Conservation (phyloP, 2,329 filamentous ascomycete species). For the Alternaria alternata region DNA sequence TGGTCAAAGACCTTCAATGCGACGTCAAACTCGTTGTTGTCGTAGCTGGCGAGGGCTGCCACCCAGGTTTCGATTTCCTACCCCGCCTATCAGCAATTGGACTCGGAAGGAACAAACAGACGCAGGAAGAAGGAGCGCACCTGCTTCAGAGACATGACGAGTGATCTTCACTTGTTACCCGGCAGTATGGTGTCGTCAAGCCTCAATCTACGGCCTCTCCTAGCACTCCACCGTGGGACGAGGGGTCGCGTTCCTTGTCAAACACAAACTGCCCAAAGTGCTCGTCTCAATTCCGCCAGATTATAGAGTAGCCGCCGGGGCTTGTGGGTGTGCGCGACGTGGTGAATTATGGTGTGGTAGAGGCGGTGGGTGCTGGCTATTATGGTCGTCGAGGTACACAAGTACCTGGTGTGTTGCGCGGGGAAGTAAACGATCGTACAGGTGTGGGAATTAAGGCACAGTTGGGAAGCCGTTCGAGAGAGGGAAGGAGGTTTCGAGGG, state of each 20-base stretch:
- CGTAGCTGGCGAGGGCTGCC: slow-evolving; percentile 86
- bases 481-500: slow-evolving; percentile 38
- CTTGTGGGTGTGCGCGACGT: slow-evolving; percentile 26
- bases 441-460: slow-evolving; percentile 35
- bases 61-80: slow-evolving; percentile 99
- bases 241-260: slow-evolving; percentile 32
- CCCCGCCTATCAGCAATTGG: slow-evolving; percentile 37
- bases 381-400: slow-evolving; percentile 22
- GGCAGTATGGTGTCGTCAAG: slow-evolving; percentile 53
- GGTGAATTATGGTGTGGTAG: slow-evolving; percentile 22
- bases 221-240: slow-evolving; percentile 37
- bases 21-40: slow-evolving; percentile 97
- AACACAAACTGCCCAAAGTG: slow-evolving; percentile 26
- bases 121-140: slow-evolving; percentile 33
- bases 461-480: slow-evolving; percentile 27
- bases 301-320: slow-evolving; percentile 44
- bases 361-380: slow-evolving; percentile 22
- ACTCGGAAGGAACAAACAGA: slow-evolving; percentile 17
- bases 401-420: slow-evolving; percentile 9
- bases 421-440: slow-evolving; percentile 28
- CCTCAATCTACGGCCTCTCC: slow-evolving; percentile 33
- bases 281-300: slow-evolving; percentile 19
- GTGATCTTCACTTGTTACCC: slow-evolving; percentile 46
- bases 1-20: slow-evolving; percentile 82
- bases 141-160: slow-evolving; percentile 61